Conservation (phyloP, 495 filamentous ascomycete species). For the Glarea lozoyensis region DNA sequence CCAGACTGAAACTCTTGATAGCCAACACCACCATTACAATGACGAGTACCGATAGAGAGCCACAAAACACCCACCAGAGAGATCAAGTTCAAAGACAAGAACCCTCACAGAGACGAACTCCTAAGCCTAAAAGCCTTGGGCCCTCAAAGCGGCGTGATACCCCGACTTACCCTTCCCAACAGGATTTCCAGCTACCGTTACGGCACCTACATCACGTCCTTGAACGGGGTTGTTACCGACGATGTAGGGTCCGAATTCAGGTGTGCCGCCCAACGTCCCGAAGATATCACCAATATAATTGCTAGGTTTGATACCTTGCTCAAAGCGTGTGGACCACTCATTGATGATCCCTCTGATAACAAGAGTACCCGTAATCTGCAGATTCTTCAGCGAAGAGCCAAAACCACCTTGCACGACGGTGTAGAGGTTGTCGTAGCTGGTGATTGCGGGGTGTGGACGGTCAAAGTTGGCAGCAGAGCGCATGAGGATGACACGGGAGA, state of each 20-base stretch:
- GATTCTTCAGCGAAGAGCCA: slow-evolving; percentile 50
- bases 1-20: no score
- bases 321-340: slow-evolving; percentile 51
- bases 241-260: slow-evolving; percentile 50
- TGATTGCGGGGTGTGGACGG: slow-evolving; percentile 49
- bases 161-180: no score
- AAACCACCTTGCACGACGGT: slow-evolving; percentile 51
- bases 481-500: slow-evolving; percentile 62
- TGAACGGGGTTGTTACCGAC: no score
- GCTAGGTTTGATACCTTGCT: slow-evolving; percentile 44
- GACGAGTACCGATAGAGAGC: no score
- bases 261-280: slow-evolving; percentile 53
- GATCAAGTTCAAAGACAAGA: no score
- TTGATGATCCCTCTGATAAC: slow-evolving; percentile 58
- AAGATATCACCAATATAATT: slow-evolving; percentile 73
- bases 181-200: no score
- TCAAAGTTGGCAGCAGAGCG: slow-evolving; percentile 68
- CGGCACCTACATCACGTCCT: no score
- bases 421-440: slow-evolving; percentile 46
- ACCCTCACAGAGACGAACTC: no score
- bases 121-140: no score
- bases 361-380: slow-evolving; percentile 57
- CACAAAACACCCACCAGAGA: no score
- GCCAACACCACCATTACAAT: no score
- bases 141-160: no score